Evolutionary conservation across 2,329 filamentous ascomycete species (phyloP).

Genomic region (Clonostachys chloroleuca): DNA sequence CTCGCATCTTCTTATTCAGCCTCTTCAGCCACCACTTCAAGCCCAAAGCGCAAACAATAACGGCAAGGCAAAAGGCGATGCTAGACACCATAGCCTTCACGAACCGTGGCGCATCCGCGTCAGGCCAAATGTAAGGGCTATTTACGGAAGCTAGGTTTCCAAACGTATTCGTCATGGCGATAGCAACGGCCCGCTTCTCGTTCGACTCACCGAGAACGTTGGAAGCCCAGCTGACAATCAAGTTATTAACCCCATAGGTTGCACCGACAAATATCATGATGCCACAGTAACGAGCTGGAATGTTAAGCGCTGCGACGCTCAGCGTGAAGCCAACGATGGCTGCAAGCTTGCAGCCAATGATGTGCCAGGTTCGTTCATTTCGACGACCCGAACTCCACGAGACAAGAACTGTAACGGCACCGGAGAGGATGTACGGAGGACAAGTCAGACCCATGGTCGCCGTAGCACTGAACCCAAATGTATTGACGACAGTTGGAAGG

Average conservation of each 20-base stretch:
- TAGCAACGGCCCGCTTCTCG: constrained; percentile 8
- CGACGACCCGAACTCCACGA: constrained; percentile 27
- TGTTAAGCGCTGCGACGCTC: constrained; percentile 13
- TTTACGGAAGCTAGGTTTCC: constrained; percentile 8
- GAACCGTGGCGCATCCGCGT: constrained; percentile 12
- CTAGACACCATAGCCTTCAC: constrained; percentile 18
- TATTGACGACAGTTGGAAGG: constrained; percentile 8
- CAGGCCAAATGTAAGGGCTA: constrained; percentile 9
- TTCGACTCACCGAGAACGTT: constrained; percentile 9
- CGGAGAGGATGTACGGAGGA: constrained; percentile 22
- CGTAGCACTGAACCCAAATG: constrained; percentile 37
- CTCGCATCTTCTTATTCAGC: constrained; percentile 23
- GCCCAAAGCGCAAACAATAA: constrained; percentile 27
- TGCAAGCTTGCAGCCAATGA: constrained; percentile 28
- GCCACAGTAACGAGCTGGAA: constrained; percentile 17
- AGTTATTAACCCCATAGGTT: constrained; percentile 18
- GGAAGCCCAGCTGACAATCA: constrained; percentile 7
- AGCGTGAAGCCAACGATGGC: constrained; percentile 31
- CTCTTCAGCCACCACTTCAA: constrained; percentile 24
- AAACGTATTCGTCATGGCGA: constrained; percentile 8
- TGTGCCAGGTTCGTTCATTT: constrained; percentile 38
- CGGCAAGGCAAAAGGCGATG: constrained; percentile 27
- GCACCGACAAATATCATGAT: constrained; percentile 22
- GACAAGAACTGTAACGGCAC: constrained; percentile 12
- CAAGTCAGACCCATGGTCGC: constrained; percentile 43